Evolutionary conservation across 1,139 yeast species (phyloP).

Genomic region (Ogataea hybrid): DNA sequence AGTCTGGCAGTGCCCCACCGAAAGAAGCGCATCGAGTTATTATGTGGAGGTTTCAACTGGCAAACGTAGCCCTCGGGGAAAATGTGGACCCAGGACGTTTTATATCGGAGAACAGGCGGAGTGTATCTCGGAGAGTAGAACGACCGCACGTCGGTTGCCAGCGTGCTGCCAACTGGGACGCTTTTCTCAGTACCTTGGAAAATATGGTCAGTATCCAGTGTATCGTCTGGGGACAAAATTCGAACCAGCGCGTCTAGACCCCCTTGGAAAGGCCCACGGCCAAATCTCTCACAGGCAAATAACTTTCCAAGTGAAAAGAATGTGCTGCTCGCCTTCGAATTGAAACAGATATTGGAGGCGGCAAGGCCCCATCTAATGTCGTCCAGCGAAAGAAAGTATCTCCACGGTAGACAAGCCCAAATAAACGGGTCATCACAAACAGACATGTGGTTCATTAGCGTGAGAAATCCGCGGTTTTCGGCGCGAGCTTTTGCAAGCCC

Average conservation of each 20-base stretch:
- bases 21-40: conserved; percentile 87
- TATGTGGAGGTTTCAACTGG: conserved; percentile 76
- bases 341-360: conserved; percentile 87
- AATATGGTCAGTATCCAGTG: conserved; percentile 49
- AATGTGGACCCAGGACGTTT: conserved; percentile 88
- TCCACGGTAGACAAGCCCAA: conserved; percentile 84
- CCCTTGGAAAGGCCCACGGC: conserved; percentile 90
- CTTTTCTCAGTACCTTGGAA: conserved; percentile 6
- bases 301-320: conserved; percentile 90
- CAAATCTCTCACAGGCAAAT: conserved; percentile 81
- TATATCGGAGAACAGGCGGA: conserved; percentile 52
- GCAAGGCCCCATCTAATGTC: conserved; percentile 92
- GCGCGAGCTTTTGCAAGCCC: conserved; percentile 60
- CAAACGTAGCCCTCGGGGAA: conserved; percentile 95
- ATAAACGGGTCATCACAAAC: conserved; percentile 90
- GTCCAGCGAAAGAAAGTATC: conserved; percentile 59
- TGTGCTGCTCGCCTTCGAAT: conserved; percentile 46
- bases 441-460: conserved; percentile 96
- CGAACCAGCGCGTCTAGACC: conserved; percentile 88
- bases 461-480: conserved; percentile 73
- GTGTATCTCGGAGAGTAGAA: conserved; percentile 32
- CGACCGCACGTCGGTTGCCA: conserved; percentile 36
- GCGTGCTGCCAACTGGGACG: conserved; percentile 28
- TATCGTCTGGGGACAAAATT: conserved; percentile 76
- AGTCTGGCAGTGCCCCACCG: conserved; percentile 93